phyloP scores from a whole-genome alignment of 352 stramenopile species.

The Globisporangium cederbergense region DNA sequence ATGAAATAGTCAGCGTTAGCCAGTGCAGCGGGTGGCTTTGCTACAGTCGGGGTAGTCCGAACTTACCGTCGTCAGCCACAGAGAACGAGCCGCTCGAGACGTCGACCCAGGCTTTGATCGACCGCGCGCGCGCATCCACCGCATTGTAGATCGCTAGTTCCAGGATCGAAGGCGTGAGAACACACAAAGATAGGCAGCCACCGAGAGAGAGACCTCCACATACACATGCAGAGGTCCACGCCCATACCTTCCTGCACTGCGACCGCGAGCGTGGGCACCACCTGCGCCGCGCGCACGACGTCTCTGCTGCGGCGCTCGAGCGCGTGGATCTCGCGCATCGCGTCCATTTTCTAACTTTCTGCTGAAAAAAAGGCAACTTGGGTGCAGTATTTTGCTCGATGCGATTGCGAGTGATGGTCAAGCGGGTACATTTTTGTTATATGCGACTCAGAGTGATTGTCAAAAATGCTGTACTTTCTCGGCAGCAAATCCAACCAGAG shows the following conservation, averaged over 20 bases:
- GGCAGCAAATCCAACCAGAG: too few species aligned
- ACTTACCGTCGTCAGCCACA: conserved; percentile 63
- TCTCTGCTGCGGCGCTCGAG: conserved; percentile 37
- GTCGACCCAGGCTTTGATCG: conserved; percentile 45
- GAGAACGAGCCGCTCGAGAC: conserved; percentile 47
- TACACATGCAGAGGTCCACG: too few species aligned
- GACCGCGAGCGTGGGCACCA: conserved; percentile 47
- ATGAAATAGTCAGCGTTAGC: background rate
- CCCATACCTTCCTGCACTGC: conserved; percentile 65
- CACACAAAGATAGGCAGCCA: background rate
- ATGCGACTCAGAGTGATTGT: too few species aligned
- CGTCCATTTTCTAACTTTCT: background rate
- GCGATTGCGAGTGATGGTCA: too few species aligned
- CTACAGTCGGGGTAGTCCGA: too few species aligned
- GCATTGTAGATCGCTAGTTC: conserved; percentile 67
- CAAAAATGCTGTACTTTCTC: too few species aligned
- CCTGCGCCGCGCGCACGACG: conserved; percentile 54
- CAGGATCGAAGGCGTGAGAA: background rate
- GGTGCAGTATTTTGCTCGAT: too few species aligned
- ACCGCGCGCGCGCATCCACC: conserved; percentile 54
- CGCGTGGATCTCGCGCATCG: conserved; percentile 22
- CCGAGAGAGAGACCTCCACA: background rate
- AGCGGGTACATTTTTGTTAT: too few species aligned
- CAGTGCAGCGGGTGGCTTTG: background rate
- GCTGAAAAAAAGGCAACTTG: too few species aligned